Base-by-base conservation (phyloP, 2,329 filamentous ascomycete species). In the Helotiales sp. region DNA sequence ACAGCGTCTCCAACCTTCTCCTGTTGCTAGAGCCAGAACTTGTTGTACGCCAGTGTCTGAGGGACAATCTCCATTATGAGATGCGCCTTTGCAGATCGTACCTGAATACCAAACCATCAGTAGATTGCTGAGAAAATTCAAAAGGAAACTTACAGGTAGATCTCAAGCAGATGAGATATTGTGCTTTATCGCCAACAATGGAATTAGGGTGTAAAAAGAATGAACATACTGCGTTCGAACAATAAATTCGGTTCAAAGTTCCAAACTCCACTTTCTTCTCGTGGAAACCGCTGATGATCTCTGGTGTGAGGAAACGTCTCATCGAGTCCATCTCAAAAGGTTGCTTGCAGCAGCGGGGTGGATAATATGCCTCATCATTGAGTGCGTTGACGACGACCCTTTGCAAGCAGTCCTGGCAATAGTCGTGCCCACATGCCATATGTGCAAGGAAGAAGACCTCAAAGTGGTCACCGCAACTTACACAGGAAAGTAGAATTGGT, bases 121-220 rank as follows among this genome's bases (percentile, higher is more conserved):
- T n/a, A n/a, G n/a, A n/a, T n/a, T n/a, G n/a, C n/a, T n/a, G n/a
- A n/a, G n/a, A n/a, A 1, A 58, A 54, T 0, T 57, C 66, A 62
- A 84, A 84, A 74, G 83, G 86, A 0, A 66, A 66, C 0, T 58
- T 66, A 61, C 83, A 86, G 0, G 82, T 86, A 1, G 33, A 65
- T 0, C 36, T 56, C 0, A 38, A 1, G 58, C 83, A 86, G 0
- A 62, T 17, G 0, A 60, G 54, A 40, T 82, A 85, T 0, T 52
- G 69, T 0, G 70, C 81, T 46, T 33, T 47, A 5, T 54, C 52
- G 17, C 25, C 40, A 2, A 13, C 6, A 33, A 79, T 74, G 2
- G 60, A 62, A 1, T 52, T 19, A 0, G 67, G 62, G 0, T 71
- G 71, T 1, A 85, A 75, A 61, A 83, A 85, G 0, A 65, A 61